These are phyloP conservation scores for Smallanthus sonchifolius DNA, from an alignment of 129 eudicot species.

Conservation along the genomic window DNA sequence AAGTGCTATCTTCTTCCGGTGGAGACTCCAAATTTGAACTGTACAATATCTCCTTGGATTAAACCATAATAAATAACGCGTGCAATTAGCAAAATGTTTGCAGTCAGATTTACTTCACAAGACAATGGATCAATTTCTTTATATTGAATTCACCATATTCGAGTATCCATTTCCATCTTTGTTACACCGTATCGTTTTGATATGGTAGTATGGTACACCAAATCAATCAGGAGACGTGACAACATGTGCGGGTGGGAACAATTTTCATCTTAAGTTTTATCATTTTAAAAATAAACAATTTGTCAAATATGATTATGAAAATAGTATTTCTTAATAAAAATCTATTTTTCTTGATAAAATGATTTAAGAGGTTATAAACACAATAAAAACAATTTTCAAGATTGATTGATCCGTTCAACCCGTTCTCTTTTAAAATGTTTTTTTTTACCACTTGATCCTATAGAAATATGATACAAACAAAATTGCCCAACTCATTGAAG, in stretches of 20 bases:
- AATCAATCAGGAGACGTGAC: too few species aligned
- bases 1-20: constrained; percentile 55
- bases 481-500: not conserved
- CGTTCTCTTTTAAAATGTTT: not conserved
- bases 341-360: not conserved
- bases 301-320: not conserved
- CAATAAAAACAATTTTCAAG: not conserved
- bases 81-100: not conserved
- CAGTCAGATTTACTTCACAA: not conserved
- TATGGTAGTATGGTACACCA: not conserved
- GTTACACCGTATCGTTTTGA: not conserved
- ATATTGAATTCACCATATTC: not conserved
- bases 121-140: not conserved
- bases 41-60: constrained; percentile 7
- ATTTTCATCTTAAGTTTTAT: too few species aligned
- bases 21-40: constrained; percentile 90
- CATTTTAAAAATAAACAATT: too few species aligned
- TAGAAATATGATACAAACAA: not conserved
- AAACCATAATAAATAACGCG: not conserved
- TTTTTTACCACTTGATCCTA: not conserved
- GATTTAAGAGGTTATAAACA: not conserved
- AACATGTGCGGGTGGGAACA: too few species aligned
- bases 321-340: not conserved
- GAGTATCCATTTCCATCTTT: not conserved
- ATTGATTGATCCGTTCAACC: not conserved